Base-by-base conservation (phyloP, 2,329 filamentous ascomycete species). In the Ramularia endophylla region DNA sequence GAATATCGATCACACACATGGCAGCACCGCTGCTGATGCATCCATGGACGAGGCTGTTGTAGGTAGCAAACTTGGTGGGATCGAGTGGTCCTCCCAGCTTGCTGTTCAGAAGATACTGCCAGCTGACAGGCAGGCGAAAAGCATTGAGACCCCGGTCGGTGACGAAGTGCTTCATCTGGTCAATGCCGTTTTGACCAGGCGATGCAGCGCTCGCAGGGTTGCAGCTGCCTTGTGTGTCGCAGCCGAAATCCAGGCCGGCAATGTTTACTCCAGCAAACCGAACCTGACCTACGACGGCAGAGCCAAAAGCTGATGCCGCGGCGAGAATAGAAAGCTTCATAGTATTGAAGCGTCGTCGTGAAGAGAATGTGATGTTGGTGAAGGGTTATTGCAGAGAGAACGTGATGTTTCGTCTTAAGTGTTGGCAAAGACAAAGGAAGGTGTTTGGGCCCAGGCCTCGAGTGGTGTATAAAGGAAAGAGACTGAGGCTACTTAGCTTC, bases 101-200 rank as follows among this genome's bases (percentile, higher is more conserved):
- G 40, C 47, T 44, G 45, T 52, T 51, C 20, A 56, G 41, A 8
- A 58, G 49, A 40, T 47, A 54, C 36, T 58, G 55, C 55, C 55
- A 58, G 35, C 47, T 44, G 1, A 77, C 70, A 1, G 75, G 74
- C 8, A 83, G 64, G 29, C 77, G 72, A 58, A 80, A 74, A 32
- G 75, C 63, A 55, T 80, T 80, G 40, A 80, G 63, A 35, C 67
- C 65, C 34, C 73, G 67, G 36, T 74, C 67, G n/a, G 66, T 66
- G 39, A 70, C 64, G 48, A 80, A 80, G 53, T 80, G 77, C 41
- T 72, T 61, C 69, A 79, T 77, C 52, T 78, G 74, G 46, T 44
- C 31, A 35, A 56, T 55, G 19, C 57, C 58, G 12, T 39, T 49
- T 8, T 43, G 38, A 11, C 56, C 56, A 1, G 69, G 66, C 6